Conservation (phyloP, 106 monocot genomes). For the Amphibolis antarctica region DNA sequence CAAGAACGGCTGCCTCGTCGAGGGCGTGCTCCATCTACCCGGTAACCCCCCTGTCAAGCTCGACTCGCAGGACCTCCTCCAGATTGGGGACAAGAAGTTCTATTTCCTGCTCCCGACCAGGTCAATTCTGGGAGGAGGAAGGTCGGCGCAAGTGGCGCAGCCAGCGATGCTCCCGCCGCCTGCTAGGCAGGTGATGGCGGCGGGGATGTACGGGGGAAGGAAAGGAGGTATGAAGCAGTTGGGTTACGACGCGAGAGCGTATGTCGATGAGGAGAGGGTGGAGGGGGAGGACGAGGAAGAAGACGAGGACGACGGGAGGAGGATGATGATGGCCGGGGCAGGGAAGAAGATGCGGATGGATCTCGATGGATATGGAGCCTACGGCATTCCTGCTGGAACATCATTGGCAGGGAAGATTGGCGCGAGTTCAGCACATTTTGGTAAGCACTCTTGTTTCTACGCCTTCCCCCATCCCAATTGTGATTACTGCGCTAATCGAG, state of each 20-base stretch:
- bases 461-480: no score
- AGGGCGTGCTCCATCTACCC: constrained; percentile 80
- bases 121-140: constrained; percentile 37
- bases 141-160: neutral
- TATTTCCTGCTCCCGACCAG: constrained; percentile 64
- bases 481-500: no score
- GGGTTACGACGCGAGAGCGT: constrained; percentile 8
- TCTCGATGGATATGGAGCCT: constrained; percentile 2
- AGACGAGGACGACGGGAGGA: constrained; percentile 12
- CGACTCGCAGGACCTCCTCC: constrained; percentile 83
- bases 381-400: neutral
- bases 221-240: constrained; percentile 4
- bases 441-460: neutral
- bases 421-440: neutral
- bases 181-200: neutral
- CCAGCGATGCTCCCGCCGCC: constrained; percentile 1
- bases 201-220: constrained; percentile 4
- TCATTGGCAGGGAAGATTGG: neutral
- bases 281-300: constrained; percentile 17
- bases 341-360: constrained; percentile 1
- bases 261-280: constrained; percentile 10
- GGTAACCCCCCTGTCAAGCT: constrained; percentile 76
- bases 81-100: constrained; percentile 81
- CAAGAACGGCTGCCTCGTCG: constrained; percentile 93
- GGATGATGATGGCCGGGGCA: neutral